phyloP scores from a whole-genome alignment of 257 asterid genomes.

The Parsonsia alboflavescens region DNA sequence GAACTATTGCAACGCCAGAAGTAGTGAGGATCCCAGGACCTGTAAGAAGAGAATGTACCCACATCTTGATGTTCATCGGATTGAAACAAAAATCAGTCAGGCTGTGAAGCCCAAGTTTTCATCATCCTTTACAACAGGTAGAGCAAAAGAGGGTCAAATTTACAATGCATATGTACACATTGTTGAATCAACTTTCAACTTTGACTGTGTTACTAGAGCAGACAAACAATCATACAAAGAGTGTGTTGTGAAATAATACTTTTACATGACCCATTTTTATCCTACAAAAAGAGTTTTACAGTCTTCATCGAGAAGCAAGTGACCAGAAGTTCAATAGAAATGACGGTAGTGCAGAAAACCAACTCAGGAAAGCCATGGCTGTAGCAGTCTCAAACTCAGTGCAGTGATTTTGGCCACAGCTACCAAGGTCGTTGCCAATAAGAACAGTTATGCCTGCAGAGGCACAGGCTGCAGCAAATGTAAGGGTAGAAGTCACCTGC shows the following conservation, averaged over 20 bases:
- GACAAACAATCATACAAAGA: conserved; percentile 11
- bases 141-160: conserved; percentile 9
- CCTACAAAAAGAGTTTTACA: not conserved
- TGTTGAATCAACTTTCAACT: not conserved
- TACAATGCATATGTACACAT: conserved; percentile 19
- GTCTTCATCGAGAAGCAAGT: conserved; percentile 66
- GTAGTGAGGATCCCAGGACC: not conserved
- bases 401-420: conserved; percentile 74
- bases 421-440: conserved; percentile 74
- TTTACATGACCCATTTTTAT: too few species aligned
- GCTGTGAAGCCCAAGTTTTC: not conserved
- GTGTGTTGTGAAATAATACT: not conserved
- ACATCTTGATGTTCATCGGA: not conserved
- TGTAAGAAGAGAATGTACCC: not conserved
- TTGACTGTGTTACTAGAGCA: not conserved
- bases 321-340: conserved; percentile 86
- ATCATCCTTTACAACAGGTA: not conserved
- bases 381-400: conserved; percentile 85
- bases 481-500: conserved; percentile 87
- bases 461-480: conserved; percentile 95
- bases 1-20: too few species aligned
- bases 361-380: conserved; percentile 93
- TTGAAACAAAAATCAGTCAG: not conserved
- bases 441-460: conserved; percentile 97
- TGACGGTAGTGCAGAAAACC: conserved; percentile 86